Evolutionary conservation across 2,329 filamentous ascomycete species (phyloP), one percentile per base, ranked within the genome.

Genomic region (Paracoccidioides brasiliensis): DNA sequence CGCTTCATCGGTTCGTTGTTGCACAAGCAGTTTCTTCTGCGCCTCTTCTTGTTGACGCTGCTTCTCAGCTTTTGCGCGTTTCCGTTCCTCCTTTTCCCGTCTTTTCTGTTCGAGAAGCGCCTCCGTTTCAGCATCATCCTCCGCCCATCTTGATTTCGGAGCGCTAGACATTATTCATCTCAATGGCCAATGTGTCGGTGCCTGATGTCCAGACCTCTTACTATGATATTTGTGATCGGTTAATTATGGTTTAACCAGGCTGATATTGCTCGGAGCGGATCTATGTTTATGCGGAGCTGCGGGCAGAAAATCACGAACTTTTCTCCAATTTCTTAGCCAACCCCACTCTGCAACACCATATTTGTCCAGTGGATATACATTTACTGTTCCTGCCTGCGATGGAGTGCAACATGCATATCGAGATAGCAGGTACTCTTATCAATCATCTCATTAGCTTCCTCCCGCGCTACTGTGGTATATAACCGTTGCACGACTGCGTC

Each of bases 41-140:
- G 59, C 63, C 51, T 68, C 70, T 60, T 76, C 79, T 60, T 87
- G 82, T 64, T 80, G 81, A 56, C 82, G 83, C 62, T 87, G 85
- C 70, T 90, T 94, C 67, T 90, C 86, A 33, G 83, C 85, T 70
- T 93, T 96, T 52, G 82, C 74, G 52, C 86, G 84, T 72, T 86
- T 89, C 78, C 93, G 95, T 65, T 90, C 86, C 71, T 95, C 89
- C 72, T 91, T 96, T 68, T 93, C 88, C 59, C 78, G 80, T 71
- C 86, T 91, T 55, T 83, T 78, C 65, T 83, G 82, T 22, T 83
- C 83, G 57, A 72, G 55, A 51, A 88, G 84, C 44, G 85, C 78
- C 45, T 82, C 86, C 28, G 82, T 82, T 68, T 96, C 90, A 62
- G 90, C 88, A 63, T 88, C 87, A 48, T 86, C 83, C 65, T 90